These are phyloP conservation scores for Penicillium sp. DNA, from an alignment of 2,329 filamentous ascomycete species.

Conservation along the genomic window DNA sequence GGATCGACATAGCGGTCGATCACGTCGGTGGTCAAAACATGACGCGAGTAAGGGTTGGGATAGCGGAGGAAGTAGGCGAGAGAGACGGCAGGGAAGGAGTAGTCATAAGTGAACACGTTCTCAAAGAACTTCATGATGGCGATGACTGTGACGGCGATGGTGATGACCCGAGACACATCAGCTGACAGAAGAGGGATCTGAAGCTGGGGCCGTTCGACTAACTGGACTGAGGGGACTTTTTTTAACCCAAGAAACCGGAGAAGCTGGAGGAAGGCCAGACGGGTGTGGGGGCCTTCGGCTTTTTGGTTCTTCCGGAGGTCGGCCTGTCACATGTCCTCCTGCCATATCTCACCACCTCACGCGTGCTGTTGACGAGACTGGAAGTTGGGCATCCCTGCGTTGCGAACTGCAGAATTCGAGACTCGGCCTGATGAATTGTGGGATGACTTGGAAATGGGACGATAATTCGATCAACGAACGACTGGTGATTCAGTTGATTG, in stretches of 20 bases:
- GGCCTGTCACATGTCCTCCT: too few relatives aligned
- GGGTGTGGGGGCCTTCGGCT: too few relatives aligned
- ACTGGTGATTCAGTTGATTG: too few relatives aligned
- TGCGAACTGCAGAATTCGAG: too few relatives aligned
- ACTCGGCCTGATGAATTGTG: too few relatives aligned
- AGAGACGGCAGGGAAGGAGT: slow-evolving; percentile 60
- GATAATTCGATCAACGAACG: too few relatives aligned
- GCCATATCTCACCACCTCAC: too few relatives aligned
- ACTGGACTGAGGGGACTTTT: not conserved
- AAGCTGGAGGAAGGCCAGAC: not conserved
- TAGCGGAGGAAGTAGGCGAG: slow-evolving; percentile 65
- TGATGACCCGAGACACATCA: slow-evolving; percentile 14
- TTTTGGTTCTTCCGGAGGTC: too few relatives aligned
- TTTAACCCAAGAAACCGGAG: not conserved
- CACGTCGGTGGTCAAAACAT: slow-evolving; percentile 62
- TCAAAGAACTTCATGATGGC: slow-evolving; percentile 49
- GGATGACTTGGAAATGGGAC: too few relatives aligned
- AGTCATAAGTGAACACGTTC: slow-evolving; percentile 56
- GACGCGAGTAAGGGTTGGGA: slow-evolving; percentile 60
- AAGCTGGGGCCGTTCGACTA: slow-evolving; percentile 1
- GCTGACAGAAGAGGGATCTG: not conserved
- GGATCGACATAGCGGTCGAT: slow-evolving; percentile 59
- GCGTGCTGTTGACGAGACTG: too few relatives aligned
- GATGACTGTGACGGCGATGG: slow-evolving; percentile 17
- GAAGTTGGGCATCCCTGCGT: too few relatives aligned